Base-by-base conservation (phyloP, 352 stramenopile species). In the Phytophthora boehmeriae region DNA sequence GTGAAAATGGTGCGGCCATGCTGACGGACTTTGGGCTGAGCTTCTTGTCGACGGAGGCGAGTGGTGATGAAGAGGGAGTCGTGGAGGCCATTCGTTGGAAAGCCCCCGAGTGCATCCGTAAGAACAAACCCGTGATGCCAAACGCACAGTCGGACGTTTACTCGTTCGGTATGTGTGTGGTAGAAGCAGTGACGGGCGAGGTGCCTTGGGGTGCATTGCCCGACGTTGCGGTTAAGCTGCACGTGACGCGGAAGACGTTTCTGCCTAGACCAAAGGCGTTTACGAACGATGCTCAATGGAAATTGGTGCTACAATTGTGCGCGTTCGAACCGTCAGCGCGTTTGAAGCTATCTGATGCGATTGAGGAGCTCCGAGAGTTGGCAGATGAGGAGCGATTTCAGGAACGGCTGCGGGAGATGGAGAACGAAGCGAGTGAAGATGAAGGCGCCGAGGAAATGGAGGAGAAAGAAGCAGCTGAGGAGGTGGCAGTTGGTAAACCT, bases 1-100 rank as follows among this genome's bases (percentile, higher is more conserved):
- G 66, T 11, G 42, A 57, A 22, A 54, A 71, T 22, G 61, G 56
- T 2, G 17, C 42, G 32, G 46, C 57, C 8, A 75, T 71, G 62
- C n/a, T 75, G 8, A 61, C 35, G 10, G 66, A 68, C 46, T 75
- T 75, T 28, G 53, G 53, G 9, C 23, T 60, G 53, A 60, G 53
- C 16, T 47, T 47, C 39, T 22, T 43, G 32, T 59, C 27, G 38
- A 32, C 45, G 20, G 53, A 60, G 16, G 48, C 53, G 19, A 52
- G 42, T 52, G 22, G 25, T 14, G n/a, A n/a, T n/a, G n/a, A n/a
- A 46, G 41, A 30, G 14, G 42, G 20, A 16, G 42, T 38, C 9
- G 19, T 27, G 32, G 53, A 42, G 16, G 53, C 41, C 19, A 38
- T 60, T 27, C 53, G 30, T 10, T 60, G n/a, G n/a, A n/a, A n/a